phyloP scores from a whole-genome alignment of 208 protist species.

The Trypanosomatidae sp. region DNA sequence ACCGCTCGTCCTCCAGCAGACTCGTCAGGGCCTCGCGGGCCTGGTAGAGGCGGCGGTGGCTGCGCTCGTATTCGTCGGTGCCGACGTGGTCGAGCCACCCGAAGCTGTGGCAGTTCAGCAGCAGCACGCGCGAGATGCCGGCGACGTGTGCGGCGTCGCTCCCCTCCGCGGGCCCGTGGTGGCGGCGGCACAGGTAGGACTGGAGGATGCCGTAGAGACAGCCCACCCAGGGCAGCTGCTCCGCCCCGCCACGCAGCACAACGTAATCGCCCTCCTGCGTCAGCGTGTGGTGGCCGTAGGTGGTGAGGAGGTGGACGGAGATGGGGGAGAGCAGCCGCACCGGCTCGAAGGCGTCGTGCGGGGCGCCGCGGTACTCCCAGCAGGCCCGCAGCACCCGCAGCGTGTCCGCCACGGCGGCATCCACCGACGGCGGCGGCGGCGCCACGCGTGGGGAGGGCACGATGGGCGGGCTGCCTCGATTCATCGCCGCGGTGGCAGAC shows the following conservation, averaged over 20 bases:
- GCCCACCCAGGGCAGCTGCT: conserved; percentile 59
- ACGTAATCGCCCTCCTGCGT: conserved; percentile 47
- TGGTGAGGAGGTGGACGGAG: conserved; percentile 50
- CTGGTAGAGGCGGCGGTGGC: conserved; percentile 33
- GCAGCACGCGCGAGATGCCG: conserved; percentile 39
- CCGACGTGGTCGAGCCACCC: conserved; percentile 54
- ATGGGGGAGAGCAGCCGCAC: conserved; percentile 41
- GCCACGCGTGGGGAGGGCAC: too few relatives aligned
- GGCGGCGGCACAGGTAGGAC: conserved; percentile 17
- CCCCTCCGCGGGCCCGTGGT: background rate
- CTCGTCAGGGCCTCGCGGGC: conserved; percentile 23
- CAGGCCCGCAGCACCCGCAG: conserved; percentile 51
- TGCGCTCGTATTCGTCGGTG: conserved; percentile 50
- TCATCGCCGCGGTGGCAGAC: too few relatives aligned
- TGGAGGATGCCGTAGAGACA: conserved; percentile 46
- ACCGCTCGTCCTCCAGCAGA: conserved; percentile 38
- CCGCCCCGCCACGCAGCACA: conserved; percentile 47
- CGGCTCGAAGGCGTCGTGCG: conserved; percentile 68
- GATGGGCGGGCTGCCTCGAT: too few relatives aligned
- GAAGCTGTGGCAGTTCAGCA: conserved; percentile 72
- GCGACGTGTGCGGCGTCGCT: background rate
- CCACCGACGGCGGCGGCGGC: conserved; percentile 17
- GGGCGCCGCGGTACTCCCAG: conserved; percentile 55
- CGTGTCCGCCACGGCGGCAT: conserved; percentile 42
- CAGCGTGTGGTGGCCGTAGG: conserved; percentile 48